These are phyloP conservation scores for Cyberlindnera mississippiensis DNA, from an alignment of 805 yeast genomes.

Conservation along the genomic window DNA sequence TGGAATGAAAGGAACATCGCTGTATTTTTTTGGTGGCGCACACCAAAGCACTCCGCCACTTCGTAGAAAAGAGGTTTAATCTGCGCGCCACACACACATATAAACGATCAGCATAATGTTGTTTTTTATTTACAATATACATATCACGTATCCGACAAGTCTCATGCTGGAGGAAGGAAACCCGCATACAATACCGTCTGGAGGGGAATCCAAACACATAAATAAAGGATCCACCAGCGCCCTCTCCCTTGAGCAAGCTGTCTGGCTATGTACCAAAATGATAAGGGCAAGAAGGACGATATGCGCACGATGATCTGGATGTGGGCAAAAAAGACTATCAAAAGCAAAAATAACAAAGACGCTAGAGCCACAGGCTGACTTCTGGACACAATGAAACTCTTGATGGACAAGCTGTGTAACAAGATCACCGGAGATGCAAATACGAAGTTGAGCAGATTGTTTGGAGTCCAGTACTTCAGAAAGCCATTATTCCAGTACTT, in stretches of 20 bases:
- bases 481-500: slow-evolving; percentile 87
- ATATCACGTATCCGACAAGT: not conserved
- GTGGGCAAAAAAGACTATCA: slow-evolving; percentile 65
- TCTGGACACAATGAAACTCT: slow-evolving; percentile 30
- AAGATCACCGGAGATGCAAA: slow-evolving; percentile 67
- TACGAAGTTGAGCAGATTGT: slow-evolving; percentile 78
- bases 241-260: slow-evolving; percentile 28
- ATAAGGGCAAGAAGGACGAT: slow-evolving; percentile 70
- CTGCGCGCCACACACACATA: too few relatives aligned
- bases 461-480: slow-evolving; percentile 73
- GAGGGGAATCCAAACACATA: slow-evolving; percentile 57
- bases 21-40: too few relatives aligned
- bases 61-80: too few relatives aligned
- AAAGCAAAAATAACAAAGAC: slow-evolving; percentile 40
- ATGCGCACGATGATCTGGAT: slow-evolving; percentile 83
- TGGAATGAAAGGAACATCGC: too few relatives aligned
- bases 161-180: slow-evolving; percentile 91
- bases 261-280: slow-evolving; percentile 65
- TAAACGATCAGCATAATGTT: not conserved
- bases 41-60: too few relatives aligned
- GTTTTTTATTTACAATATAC: not conserved
- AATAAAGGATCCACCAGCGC: slow-evolving; percentile 41
- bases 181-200: slow-evolving; percentile 75
- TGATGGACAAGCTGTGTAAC: slow-evolving; percentile 39
- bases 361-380: slow-evolving; percentile 39